Percentiles rank a stretch among this genome's conserved stretches.
These are phyloP conservation scores for Ophiostoma pallidulum DNA, from an alignment of 2,329 filamentous ascomycete species.

Conservation along the genomic window DNA sequence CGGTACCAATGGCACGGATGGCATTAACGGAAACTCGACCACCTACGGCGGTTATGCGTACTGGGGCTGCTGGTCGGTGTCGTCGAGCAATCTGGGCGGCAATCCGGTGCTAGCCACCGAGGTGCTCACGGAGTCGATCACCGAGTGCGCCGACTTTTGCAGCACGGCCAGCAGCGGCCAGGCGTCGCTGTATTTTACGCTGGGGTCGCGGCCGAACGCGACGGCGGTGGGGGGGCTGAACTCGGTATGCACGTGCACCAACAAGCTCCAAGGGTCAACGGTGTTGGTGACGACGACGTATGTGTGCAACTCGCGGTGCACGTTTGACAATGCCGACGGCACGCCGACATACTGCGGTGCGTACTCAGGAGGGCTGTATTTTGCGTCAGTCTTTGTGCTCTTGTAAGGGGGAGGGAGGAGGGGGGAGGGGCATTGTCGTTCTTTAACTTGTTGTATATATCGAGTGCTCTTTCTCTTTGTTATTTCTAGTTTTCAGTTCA, in stretches of 20 bases:
- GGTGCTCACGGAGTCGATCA: constrained; percentile 12
- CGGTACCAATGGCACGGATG: neutral
- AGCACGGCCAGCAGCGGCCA: constrained; percentile 2
- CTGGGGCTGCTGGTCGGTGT: constrained; percentile 12
- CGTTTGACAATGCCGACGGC: constrained; percentile 6
- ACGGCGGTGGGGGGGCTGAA: neutral
- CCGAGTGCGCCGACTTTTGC: constrained; percentile 12
- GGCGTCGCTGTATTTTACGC: constrained; percentile 11
- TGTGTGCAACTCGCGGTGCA: constrained; percentile 8
- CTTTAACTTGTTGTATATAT: neutral
- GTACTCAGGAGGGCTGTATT: neutral
- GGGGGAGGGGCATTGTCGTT: neutral
- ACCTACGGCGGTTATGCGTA: neutral
- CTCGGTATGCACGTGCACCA: constrained; percentile 14
- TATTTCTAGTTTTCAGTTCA: no score
- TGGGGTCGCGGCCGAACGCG: constrained; percentile 6
- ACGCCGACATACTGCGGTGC: constrained; percentile 4
- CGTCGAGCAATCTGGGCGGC: neutral
- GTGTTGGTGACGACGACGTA: constrained; percentile 3
- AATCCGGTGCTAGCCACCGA: constrained; percentile 8
- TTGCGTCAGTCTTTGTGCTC: constrained; percentile 8
- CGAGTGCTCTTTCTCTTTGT: no score
- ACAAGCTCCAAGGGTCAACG: constrained; percentile 10
- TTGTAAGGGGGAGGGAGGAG: neutral
- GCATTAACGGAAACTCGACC: neutral